Conservation (phyloP, 2,329 filamentous ascomycete species). For the Botrytis byssoidea region DNA sequence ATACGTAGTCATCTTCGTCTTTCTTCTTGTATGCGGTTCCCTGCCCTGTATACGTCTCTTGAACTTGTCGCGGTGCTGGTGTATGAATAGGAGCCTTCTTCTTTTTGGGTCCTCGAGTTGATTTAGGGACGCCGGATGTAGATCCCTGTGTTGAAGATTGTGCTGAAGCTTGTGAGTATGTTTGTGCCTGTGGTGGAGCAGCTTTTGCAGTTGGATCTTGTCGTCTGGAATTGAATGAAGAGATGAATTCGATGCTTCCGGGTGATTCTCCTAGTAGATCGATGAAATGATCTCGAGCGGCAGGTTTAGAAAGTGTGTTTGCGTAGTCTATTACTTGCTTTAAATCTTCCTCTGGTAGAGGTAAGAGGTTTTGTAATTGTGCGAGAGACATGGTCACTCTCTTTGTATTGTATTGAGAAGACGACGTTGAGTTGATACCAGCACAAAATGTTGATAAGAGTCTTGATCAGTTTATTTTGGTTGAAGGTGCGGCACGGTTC, state of each 20-base stretch:
- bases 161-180: constrained; percentile 8
- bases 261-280: constrained; percentile 86
- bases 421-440: neutral
- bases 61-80: constrained; percentile 60
- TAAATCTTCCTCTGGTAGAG: constrained; percentile 80
- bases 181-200: constrained; percentile 20
- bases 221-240: constrained; percentile 68
- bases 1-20: constrained; percentile 70
- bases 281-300: constrained; percentile 80
- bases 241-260: constrained; percentile 68
- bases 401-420: neutral
- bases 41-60: constrained; percentile 56
- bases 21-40: constrained; percentile 76
- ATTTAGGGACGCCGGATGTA: constrained; percentile 46
- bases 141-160: constrained; percentile 18
- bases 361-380: constrained; percentile 76
- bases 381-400: constrained; percentile 47
- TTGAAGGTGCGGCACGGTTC: neutral
- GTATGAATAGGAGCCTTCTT: constrained; percentile 62
- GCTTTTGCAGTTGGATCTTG: constrained; percentile 42
- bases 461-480: neutral
- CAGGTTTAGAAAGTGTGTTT: constrained; percentile 69
- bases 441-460: neutral
- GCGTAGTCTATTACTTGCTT: constrained; percentile 83
- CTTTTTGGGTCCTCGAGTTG: constrained; percentile 53